Base-by-base conservation (phyloP, 148 eudicot genomes). In the Agrostemma githago region DNA sequence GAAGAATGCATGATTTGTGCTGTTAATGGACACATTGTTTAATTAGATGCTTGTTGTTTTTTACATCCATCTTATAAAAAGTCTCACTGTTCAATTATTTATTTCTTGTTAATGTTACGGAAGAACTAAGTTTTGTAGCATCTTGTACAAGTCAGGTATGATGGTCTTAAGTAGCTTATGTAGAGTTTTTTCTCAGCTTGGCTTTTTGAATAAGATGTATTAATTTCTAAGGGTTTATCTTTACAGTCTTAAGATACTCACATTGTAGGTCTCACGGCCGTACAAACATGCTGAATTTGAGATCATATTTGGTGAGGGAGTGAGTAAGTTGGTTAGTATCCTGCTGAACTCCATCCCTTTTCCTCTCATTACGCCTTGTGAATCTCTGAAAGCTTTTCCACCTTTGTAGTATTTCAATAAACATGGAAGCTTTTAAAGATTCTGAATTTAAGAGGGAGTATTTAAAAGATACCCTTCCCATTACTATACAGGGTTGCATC, bases 251-350 rank as follows among this genome's bases (percentile, higher is more conserved):
- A 26, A 26, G 54, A n/a, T 76, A 42, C 41, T 72, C 48, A 46
- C 70, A 62, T 81, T 73, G 41, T 79, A 93, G 98, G 98, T 93
- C 44, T 93, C 98, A 64, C 88, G 98, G 83, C 98, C 98, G 40
- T 93, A 93, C 88, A 93, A 88, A 81, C 98, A 93, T 81, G 98
- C 98, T 65, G 98, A 93, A 77, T 89, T 93, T 83, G 98, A 93
- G 79, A 93, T 93, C 76, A 89, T 86, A 71, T 93, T 93, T 82
- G 98, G 98, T 16, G 97, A 93, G 78, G 98, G 98, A 74, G 98
- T 89, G 76, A 87, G 97, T 86, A 84, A 91, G 72, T 83, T 93
- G 98, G 98, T 93, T 20, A 65, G 96, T 85, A 58, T 76, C 48
- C 40, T 75, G 53, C 34, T 64, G 19, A 44, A 56, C 60, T 70